Percentiles rank a stretch among this genome's conserved stretches.
Evolutionary conservation across 2,329 filamentous ascomycete species (phyloP).

Genomic region (Coniochaeta prunicola): DNA sequence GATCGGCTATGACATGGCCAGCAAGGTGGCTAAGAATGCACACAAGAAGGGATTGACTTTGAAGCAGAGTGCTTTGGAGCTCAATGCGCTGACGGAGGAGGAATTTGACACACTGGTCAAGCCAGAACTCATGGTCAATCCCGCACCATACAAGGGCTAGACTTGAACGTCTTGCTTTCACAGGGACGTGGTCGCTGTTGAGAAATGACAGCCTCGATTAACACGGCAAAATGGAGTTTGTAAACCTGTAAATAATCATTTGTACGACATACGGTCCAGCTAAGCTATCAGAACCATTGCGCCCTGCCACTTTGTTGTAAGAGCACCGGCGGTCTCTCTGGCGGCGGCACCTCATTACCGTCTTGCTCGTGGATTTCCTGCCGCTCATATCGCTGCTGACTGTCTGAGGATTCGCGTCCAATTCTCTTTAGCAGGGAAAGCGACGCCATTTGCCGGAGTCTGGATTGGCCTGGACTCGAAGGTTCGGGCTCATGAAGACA

Average conservation of each 20-base stretch:
- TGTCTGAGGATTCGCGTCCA: conserved; percentile 12
- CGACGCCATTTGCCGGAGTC: conserved; percentile 20
- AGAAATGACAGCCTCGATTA: background rate
- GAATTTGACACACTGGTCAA: conserved; percentile 87
- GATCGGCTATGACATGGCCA: conserved; percentile 96
- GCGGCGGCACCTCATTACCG: background rate
- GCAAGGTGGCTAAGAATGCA: conserved; percentile 95
- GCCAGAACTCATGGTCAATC: conserved; percentile 92
- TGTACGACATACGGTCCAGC: background rate
- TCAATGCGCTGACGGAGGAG: conserved; percentile 78
- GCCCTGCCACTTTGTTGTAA: background rate
- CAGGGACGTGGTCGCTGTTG: background rate
- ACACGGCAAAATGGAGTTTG: background rate
- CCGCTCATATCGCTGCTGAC: conserved; percentile 5
- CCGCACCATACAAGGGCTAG: conserved; percentile 54
- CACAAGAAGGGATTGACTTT: conserved; percentile 97
- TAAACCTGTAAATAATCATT: background rate
- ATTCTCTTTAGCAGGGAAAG: conserved; percentile 22
- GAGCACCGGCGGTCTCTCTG: background rate
- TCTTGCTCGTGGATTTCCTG: conserved; percentile 2
- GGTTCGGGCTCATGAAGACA: background rate
- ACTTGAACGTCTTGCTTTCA: background rate
- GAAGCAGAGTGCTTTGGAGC: conserved; percentile 89
- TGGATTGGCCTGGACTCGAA: background rate
- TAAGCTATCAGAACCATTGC: background rate